phyloP scores from a whole-genome alignment of 495 filamentous ascomycete genomes.

The Penicillium diatomitis region DNA sequence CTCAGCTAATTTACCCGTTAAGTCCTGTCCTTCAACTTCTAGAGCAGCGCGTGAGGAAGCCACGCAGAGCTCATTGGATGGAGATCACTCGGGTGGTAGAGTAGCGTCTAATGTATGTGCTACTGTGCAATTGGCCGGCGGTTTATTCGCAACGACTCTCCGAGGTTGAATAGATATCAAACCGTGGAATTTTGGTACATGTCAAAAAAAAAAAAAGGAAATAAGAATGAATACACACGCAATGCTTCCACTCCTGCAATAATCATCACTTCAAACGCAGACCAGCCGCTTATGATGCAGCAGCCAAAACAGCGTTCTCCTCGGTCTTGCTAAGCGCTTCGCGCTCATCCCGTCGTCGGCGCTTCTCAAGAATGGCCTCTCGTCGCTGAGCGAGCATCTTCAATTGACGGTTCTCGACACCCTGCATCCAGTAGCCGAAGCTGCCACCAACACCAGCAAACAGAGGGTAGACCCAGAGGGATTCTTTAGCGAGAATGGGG shows the following conservation, averaged over 20 bases:
- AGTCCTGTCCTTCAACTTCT: no score
- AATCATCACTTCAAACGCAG: slow-evolving; percentile 11
- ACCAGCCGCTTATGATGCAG: slow-evolving; percentile 24
- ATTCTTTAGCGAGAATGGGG: slow-evolving; percentile 69
- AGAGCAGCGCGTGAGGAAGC: no score
- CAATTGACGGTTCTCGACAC: slow-evolving; percentile 71
- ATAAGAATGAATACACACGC: slow-evolving; percentile 16
- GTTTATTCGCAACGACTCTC: slow-evolving; percentile 9
- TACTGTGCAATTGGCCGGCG: slow-evolving; percentile 8
- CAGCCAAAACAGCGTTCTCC: slow-evolving; percentile 32
- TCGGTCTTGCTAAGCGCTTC: slow-evolving; percentile 34
- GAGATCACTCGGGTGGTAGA: neutral
- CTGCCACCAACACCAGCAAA: slow-evolving; percentile 75
- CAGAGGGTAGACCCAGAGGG: slow-evolving; percentile 85
- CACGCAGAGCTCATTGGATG: neutral
- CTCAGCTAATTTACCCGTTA: no score
- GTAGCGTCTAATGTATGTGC: slow-evolving; percentile 13
- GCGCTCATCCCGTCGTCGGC: slow-evolving; percentile 61
- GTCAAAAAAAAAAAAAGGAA: slow-evolving; percentile 15
- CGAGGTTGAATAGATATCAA: slow-evolving; percentile 20
- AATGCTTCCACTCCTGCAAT: slow-evolving; percentile 13
- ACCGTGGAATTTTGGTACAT: slow-evolving; percentile 33
- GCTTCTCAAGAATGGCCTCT: slow-evolving; percentile 75
- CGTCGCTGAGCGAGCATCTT: slow-evolving; percentile 66
- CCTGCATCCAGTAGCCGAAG: slow-evolving; percentile 94